phyloP scores from a whole-genome alignment of 352 stramenopile species.

The Phytopythium ostracodes region DNA sequence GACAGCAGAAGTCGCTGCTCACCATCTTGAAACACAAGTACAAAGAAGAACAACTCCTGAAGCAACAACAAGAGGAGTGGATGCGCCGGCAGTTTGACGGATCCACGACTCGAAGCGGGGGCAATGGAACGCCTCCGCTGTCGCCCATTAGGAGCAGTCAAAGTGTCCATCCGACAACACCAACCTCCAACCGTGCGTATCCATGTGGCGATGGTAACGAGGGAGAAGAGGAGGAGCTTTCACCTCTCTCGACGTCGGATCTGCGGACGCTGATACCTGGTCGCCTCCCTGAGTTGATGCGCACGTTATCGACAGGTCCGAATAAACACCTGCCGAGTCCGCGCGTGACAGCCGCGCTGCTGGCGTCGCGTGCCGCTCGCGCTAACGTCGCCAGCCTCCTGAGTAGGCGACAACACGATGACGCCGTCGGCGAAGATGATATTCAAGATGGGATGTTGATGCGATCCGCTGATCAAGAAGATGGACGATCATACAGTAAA shows the following conservation, averaged over 20 bases:
- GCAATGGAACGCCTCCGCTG: conserved; percentile 15
- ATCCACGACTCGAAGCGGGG: conserved; percentile 2
- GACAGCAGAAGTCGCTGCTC: conserved; percentile 54
- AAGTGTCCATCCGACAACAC: conserved; percentile 8
- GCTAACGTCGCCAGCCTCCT: conserved; percentile 21
- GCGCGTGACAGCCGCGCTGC: conserved; percentile 36
- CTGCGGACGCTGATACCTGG: conserved; percentile 14
- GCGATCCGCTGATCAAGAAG: conserved; percentile 8
- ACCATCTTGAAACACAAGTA: conserved; percentile 58
- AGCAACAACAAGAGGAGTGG: conserved; percentile 74
- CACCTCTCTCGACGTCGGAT: not conserved
- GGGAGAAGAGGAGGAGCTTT: conserved; percentile 16
- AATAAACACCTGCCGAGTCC: conserved; percentile 31
- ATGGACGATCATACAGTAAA: not conserved
- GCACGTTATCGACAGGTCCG: conserved; percentile 37
- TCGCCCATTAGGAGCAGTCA: conserved; percentile 23
- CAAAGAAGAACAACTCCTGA: conserved; percentile 61
- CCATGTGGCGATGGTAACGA: conserved; percentile 1
- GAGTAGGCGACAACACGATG: conserved; percentile 13
- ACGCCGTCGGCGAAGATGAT: not conserved
- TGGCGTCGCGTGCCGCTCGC: conserved; percentile 29
- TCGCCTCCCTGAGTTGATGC: conserved; percentile 30
- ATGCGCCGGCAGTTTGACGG: conserved; percentile 42
- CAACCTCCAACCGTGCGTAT: conserved; percentile 8
- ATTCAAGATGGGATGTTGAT: not conserved